phyloP scores from a whole-genome alignment of 2,329 filamentous ascomycete species.

The Tolypocladium guangdongense region DNA sequence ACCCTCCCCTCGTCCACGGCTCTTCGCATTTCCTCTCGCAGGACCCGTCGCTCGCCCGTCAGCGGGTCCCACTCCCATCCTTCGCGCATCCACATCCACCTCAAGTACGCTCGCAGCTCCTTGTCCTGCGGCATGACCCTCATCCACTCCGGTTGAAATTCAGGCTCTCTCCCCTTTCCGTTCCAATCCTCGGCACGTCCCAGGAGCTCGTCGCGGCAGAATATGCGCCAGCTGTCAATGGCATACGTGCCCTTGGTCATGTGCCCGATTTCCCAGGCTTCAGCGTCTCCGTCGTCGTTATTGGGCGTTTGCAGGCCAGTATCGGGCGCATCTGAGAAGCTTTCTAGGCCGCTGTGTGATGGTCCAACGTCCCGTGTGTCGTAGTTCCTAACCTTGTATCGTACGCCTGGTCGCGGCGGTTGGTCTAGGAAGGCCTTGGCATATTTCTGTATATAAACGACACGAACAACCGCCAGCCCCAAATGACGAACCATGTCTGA shows the following conservation, averaged over 20 bases:
- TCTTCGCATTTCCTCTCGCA: slow-evolving; percentile 40
- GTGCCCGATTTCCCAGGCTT: slow-evolving; percentile 75
- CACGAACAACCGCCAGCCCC: slow-evolving; percentile 59
- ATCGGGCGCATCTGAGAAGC: background rate
- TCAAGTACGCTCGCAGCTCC: slow-evolving; percentile 74
- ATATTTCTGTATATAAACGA: slow-evolving; percentile 56
- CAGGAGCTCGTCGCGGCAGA: slow-evolving; percentile 71
- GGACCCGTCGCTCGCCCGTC: slow-evolving; percentile 51
- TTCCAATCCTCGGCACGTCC: slow-evolving; percentile 56
- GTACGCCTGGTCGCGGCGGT: slow-evolving; percentile 47
- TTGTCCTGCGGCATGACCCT: slow-evolving; percentile 74
- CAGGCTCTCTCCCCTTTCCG: slow-evolving; percentile 37
- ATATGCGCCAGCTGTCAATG: slow-evolving; percentile 86
- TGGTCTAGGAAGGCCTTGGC: slow-evolving; percentile 55
- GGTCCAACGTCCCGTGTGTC: slow-evolving; percentile 21
- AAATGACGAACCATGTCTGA: slow-evolving; percentile 54
- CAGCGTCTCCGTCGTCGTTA: slow-evolving; percentile 9
- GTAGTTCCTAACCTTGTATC: slow-evolving; percentile 43
- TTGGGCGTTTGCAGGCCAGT: background rate
- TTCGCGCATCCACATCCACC: slow-evolving; percentile 88
- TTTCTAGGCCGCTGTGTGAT: background rate
- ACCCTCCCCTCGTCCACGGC: slow-evolving; percentile 49
- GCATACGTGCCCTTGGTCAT: slow-evolving; percentile 75
- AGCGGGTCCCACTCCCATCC: slow-evolving; percentile 70
- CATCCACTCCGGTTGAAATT: slow-evolving; percentile 84